These are phyloP conservation scores for Aspergillus neotritici DNA, from an alignment of 2,329 filamentous ascomycete genomes.

Conservation along the genomic window DNA sequence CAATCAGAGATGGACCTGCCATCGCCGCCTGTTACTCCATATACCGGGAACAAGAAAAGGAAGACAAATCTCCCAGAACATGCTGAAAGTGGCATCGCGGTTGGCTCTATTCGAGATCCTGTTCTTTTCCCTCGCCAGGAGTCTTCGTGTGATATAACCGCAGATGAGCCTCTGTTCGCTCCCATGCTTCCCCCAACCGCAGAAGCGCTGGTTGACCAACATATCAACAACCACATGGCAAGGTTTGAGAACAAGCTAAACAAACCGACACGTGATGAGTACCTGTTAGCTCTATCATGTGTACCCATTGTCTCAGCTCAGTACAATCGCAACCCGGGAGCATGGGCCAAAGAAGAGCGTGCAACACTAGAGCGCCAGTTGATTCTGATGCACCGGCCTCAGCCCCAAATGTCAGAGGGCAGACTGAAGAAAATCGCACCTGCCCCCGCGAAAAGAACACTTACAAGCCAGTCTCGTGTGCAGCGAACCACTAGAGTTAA, in stretches of 20 bases:
- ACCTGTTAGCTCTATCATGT: conserved; percentile 40
- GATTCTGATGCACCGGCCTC: conserved; percentile 36
- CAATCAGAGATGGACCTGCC: conserved; percentile 41
- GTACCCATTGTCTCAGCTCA: conserved; percentile 38
- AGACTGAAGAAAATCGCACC: conserved; percentile 39
- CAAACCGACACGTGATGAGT: conserved; percentile 42
- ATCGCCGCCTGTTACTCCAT: conserved; percentile 44
- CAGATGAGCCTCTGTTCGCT: conserved; percentile 39
- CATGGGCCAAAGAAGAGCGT: conserved; percentile 39
- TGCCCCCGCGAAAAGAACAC: conserved; percentile 29
- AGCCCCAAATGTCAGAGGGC: conserved; percentile 23
- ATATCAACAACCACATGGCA: conserved; percentile 40
- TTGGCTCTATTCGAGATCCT: conserved; percentile 32
- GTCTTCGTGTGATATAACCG: conserved; percentile 25
- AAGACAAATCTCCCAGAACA: conserved; percentile 30
- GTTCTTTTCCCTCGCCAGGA: conserved; percentile 40
- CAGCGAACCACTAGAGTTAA: conserved; percentile 30
- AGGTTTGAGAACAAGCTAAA: conserved; percentile 38
- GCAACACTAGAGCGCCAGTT: conserved; percentile 39
- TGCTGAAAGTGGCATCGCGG: conserved; percentile 24
- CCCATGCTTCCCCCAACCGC: conserved; percentile 29
- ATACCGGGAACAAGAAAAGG: conserved; percentile 37
- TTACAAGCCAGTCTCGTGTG: conserved; percentile 22
- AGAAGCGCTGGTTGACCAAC: conserved; percentile 38
- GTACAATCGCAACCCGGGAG: conserved; percentile 42